Conservation (phyloP, 208 protist genomes). For the Acanthamoeba culbertsoni region DNA sequence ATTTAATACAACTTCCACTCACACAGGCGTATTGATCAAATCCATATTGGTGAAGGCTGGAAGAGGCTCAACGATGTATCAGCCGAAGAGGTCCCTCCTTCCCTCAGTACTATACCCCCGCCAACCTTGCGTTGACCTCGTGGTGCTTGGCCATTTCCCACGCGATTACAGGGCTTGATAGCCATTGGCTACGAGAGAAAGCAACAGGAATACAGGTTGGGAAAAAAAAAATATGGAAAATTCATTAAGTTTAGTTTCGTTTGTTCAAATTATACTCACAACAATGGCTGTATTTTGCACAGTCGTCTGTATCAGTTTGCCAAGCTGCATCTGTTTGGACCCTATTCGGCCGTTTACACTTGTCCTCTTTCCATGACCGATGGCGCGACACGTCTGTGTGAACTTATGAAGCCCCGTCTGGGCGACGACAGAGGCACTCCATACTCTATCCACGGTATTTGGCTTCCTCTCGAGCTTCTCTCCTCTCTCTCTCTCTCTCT, state of each 20-base stretch:
- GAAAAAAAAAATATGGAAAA: background rate
- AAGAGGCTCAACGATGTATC: conserved; percentile 55
- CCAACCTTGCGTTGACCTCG: background rate
- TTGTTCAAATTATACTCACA: background rate
- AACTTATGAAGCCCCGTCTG: background rate
- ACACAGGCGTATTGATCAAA: conserved; percentile 64
- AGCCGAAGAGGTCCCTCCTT: conserved; percentile 50
- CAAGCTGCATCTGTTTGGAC: conserved; percentile 68
- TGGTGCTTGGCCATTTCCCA: background rate
- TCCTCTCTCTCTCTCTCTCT: background rate
- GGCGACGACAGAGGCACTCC: conserved; percentile 21
- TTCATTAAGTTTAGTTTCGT: background rate
- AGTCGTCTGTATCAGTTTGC: conserved; percentile 62
- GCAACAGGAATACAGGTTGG: background rate
- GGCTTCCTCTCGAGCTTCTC: background rate
- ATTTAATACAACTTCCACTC: background rate
- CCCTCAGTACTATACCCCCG: background rate
- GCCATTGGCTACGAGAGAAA: conserved; percentile 60
- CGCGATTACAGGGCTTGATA: conserved; percentile 32
- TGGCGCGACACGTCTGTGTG: conserved; percentile 58
- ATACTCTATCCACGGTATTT: background rate
- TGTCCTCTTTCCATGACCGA: conserved; percentile 77
- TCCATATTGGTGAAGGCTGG: conserved; percentile 49
- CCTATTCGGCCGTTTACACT: conserved; percentile 37
- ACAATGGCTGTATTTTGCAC: too few relatives aligned